Base-by-base conservation (phyloP, 2,329 filamentous ascomycete genomes). In the Xylariaceae sp. region DNA sequence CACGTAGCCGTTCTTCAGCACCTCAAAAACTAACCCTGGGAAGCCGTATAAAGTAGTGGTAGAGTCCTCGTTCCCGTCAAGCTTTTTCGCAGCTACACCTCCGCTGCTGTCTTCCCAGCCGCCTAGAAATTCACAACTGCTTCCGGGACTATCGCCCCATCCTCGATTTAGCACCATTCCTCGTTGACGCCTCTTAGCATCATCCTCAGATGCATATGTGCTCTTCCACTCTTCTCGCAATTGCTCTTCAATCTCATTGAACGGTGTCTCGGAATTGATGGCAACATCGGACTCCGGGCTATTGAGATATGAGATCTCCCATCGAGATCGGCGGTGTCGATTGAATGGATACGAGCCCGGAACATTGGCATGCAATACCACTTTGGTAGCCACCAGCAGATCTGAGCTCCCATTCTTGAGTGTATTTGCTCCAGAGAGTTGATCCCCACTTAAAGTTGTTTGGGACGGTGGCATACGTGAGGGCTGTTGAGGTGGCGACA, bases 301-400 rank as follows among this genome's bases (percentile, higher is more conserved):
- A 10, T 70, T 64, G 4, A 86, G 73, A 60, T 87, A 87, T 37
- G 75, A 71, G 45, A 96, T 86, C 45, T 86, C 85, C 94, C 94
- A 99, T 33, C 92, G 85, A 64, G 90, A 91, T 57, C 94, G 85
- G 15, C 93, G 86, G 71, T 97, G 92, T 4, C 94, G 85, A 72
- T 99, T 97, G 75, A 99, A 99, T 9, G 93, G 90, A 70, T 97
- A 97, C 1, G 92, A 96, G 0, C 94, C 94, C 1, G 94, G 94
- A 2, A 97, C 86, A 65, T 99, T 99, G 36, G 89, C 91, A 70
- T 99, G 94, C 2, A 99, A 80, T 15, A 97, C 84, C n/a, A 99
- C 71, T 69, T 97, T 97, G 0, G 90, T 94, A 5, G 89, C 92
- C 0, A 94, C 91, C 9, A 96, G 79, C 33, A 87, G 85, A 53